A percentile compares a stretch with the other conserved stretches of the same genome.
phyloP scores from a whole-genome alignment of 169 alveolate genomes.

The Eimeria falciformis region DNA sequence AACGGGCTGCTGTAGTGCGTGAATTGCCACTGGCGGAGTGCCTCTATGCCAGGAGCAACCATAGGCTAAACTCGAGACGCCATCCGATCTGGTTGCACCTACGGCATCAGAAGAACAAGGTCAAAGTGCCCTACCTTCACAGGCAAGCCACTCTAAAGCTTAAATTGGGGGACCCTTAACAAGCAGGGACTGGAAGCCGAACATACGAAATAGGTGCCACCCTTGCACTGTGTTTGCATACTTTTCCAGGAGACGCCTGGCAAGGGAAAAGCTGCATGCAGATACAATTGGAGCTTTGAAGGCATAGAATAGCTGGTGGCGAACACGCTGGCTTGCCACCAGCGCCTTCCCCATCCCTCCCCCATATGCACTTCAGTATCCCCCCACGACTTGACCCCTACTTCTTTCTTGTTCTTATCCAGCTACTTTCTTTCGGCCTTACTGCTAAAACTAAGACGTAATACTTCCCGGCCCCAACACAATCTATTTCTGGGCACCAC shows the following conservation, averaged over 20 bases:
- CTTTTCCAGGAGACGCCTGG: neutral
- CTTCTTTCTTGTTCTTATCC: too few species aligned
- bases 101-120: constrained; percentile 2
- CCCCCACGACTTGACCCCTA: too few species aligned
- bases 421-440: too few species aligned
- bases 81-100: constrained; percentile 67
- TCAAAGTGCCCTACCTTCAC: constrained; percentile 54
- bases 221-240: neutral
- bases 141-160: constrained; percentile 17
- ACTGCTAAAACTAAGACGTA: too few species aligned
- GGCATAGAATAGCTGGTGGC: neutral
- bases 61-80: constrained; percentile 45
- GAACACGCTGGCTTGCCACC: neutral
- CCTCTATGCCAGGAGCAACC: constrained; percentile 47
- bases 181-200: too few species aligned
- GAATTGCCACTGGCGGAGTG: constrained; percentile 72
- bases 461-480: too few species aligned
- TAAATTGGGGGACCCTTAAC: too few species aligned
- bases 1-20: constrained; percentile 46
- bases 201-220: too few species aligned
- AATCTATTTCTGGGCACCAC: too few species aligned
- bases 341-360: neutral
- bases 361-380: neutral
- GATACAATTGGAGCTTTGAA: constrained; percentile 4
- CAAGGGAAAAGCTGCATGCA: neutral